A percentile compares a stretch with the other conserved stretches of the same genome.
Evolutionary conservation across 1,139 yeast genomes (phyloP).

Genomic region (Diutina pseudorugosa): DNA sequence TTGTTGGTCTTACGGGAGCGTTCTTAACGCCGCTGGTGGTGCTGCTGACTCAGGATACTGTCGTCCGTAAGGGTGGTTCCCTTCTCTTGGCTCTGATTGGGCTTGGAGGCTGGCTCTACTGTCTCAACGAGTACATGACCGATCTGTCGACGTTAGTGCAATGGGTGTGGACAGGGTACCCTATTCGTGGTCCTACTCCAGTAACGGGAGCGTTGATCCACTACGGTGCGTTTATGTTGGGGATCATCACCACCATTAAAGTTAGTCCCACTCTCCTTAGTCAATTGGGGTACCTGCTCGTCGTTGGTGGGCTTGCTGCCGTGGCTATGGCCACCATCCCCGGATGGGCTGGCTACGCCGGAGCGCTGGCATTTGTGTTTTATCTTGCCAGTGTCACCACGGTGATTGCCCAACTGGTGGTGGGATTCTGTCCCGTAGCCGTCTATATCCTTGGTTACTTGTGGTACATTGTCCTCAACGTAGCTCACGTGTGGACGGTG

Average conservation of each 20-base stretch:
- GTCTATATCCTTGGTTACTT: conserved; percentile 49
- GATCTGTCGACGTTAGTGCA: conserved; percentile 77
- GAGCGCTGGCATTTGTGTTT: conserved; percentile 55
- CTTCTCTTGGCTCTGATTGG: conserved; percentile 49
- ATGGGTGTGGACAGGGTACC: conserved; percentile 95
- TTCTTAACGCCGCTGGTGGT: conserved; percentile 27
- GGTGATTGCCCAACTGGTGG: conserved; percentile 42
- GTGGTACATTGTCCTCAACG: conserved; percentile 40
- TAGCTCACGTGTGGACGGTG: conserved; percentile 92
- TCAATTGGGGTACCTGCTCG: conserved; percentile 16
- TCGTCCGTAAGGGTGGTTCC: conserved; percentile 21
- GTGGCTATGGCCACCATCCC: conserved; percentile 33
- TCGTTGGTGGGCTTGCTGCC: conserved; percentile 41
- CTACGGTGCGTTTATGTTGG: conserved; percentile 46
- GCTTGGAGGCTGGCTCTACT: conserved; percentile 65
- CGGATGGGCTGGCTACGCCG: conserved; percentile 79
- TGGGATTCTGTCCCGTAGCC: conserved; percentile 46
- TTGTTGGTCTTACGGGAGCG: conserved; percentile 55
- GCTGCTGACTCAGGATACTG: neutral
- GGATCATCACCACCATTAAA: conserved; percentile 26
- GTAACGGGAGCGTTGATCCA: conserved; percentile 78
- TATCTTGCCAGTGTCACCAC: conserved; percentile 60
- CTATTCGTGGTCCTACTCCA: conserved; percentile 77
- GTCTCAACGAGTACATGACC: conserved; percentile 60
- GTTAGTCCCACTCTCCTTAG: conserved; percentile 16